Conservation (phyloP, 768 basidiomycete genomes). For the Clitopilus passeckerianus region DNA sequence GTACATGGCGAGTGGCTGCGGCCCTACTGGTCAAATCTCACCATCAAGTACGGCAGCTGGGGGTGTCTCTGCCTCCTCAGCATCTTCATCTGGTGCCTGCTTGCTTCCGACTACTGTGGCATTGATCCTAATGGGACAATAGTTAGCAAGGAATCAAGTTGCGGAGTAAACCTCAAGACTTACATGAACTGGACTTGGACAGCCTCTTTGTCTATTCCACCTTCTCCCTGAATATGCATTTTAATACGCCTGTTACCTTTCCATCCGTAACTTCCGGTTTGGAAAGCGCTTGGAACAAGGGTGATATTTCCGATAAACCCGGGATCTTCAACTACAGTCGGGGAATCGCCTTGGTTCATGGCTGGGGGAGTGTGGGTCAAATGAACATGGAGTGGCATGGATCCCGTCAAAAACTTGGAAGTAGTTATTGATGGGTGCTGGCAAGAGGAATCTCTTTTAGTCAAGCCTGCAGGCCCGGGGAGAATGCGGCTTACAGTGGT, state of each 20-base stretch:
- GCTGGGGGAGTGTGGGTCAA: constrained; percentile 55
- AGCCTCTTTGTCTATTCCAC: constrained; percentile 50
- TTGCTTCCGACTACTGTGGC: constrained; percentile 75
- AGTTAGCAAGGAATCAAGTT: neutral
- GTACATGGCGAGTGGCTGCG: constrained; percentile 7
- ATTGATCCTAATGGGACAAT: constrained; percentile 49
- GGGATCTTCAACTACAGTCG: constrained; percentile 40
- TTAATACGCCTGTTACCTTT: constrained; percentile 67
- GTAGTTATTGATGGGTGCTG: constrained; percentile 40
- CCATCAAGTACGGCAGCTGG: neutral
- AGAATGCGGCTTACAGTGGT: constrained; percentile 36
- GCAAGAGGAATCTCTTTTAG: neutral
- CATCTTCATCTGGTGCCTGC: constrained; percentile 33
- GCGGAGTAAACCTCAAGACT: constrained; percentile 20
- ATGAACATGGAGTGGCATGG: constrained; percentile 62
- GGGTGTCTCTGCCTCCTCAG: constrained; percentile 21
- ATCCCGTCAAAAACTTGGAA: constrained; percentile 56
- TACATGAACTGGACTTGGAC: constrained; percentile 74
- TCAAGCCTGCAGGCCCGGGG: neutral
- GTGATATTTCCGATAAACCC: constrained; percentile 56
- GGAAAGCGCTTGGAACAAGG: constrained; percentile 55
- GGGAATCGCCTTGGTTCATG: constrained; percentile 30
- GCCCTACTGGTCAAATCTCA: neutral
- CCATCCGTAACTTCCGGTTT: constrained; percentile 83
- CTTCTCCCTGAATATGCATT: constrained; percentile 53